Evolutionary conservation across 129 eudicot species (phyloP), one percentile per base, ranked within the genome.

Genomic region (Ambrosia artemisiifolia): DNA sequence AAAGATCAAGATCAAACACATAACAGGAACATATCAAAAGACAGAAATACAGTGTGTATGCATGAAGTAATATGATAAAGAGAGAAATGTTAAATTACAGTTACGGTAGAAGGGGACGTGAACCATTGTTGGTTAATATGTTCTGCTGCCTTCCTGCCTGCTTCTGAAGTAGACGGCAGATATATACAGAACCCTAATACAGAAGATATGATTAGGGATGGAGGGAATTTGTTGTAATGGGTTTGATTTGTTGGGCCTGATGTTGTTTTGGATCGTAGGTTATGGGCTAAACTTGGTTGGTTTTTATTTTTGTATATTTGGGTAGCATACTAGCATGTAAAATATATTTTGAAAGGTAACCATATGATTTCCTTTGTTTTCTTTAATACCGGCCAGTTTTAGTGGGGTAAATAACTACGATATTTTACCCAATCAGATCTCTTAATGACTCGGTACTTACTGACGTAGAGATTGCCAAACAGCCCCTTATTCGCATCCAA

Each of bases 41-140:
- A 72, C 60, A 59, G 4, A 46, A 6, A 4, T 46, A 61, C 47
- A 59, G 9, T 3, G 16, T 5, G 56, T 28, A 11, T 10, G 55
- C 2, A 28, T 44, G 10, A 30, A n/a, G 2, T n/a, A n/a, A 47
- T 11, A 63, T 9, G 49, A 6, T 6, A 32, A 9, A 16, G 35
- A 32, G 49, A 73, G 14, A 1, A 14, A 36, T 35, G 63, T 33
- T 6, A 19, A 35, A 14, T 63, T 74, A 74, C 78, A 74, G 71
- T 74, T 74, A 38, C 78, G 78, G 43, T 74, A 74, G 64, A 74
- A 74, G 16, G 40, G 1, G 36, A 74, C 71, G 63, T 74, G 50
- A 63, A 74, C 78, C 78, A 74, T 74, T 2, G 51, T 63, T 63
- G 71, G 7, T 20, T 14, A 24, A 33, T 63, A 70, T 34, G 43